Base-by-base conservation (phyloP, 2,329 filamentous ascomycete genomes). In the Neonectria sp. region DNA sequence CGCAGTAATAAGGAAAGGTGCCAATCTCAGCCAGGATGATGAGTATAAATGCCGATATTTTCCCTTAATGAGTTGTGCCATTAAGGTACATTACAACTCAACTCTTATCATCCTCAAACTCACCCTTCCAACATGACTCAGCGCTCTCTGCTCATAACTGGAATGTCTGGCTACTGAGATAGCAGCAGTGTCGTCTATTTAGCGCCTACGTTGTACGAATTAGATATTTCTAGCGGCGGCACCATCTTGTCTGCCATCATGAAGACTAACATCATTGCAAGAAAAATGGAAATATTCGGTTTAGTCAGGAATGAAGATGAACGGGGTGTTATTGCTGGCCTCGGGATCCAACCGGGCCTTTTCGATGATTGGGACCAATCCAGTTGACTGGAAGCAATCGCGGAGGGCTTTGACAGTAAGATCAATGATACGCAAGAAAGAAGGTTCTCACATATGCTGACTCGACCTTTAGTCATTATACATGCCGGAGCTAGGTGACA, bases 401-500 rank as follows among this genome's bases (percentile, higher is more conserved):
- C 46, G 15, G 13, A 29, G 13, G 46, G 25, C 4, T 49, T 49
- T 8, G 46, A 49, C 13, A 17, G 46, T 49, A 49, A n/a, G n/a
- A 15, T 49, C 13, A 3, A 4, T 4, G 7, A 49, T 17, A 15
- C 11, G 13, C 1, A 49, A 49, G 5, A 27, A 27, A 9, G 25
- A 27, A 29, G 2, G 1, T 8, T 15, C 24, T 13, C 24, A 13
- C 24, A 6, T 48, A 27, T 13, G 15, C 46, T 29, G 25, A 49
- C 46, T 49, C 12, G 13, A 29, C 11, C 3, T 49, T 12, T 25
- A 49, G 46, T 29, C 46, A 27, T 49, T 29, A 17, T 49, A 7
- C 46, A 49, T 27, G 46, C 24, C 13, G 46, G 46, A 49, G 46
- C 46, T 49, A 25, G 46, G 25, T 49, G 46, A 25, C 46, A 49